Base-by-base conservation (phyloP, 2,329 filamentous ascomycete genomes). In the Colletotrichum aenigma region DNA sequence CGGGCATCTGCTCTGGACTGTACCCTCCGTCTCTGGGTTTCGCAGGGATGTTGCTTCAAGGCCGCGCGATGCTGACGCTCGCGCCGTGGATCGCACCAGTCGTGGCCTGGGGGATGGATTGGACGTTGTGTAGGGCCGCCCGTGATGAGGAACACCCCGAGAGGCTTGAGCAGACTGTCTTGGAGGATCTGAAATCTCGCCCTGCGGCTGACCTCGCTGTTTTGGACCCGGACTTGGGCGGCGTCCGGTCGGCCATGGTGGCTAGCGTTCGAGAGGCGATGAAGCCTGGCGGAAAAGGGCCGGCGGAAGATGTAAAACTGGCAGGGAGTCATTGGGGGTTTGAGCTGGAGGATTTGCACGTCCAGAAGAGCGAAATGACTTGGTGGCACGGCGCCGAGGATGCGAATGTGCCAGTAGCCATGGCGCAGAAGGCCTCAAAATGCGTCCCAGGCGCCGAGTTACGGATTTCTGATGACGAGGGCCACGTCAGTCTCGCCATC, bases 1-100 rank as follows among this genome's bases (percentile, higher is more conserved):
- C 86, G 10, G 84, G 84, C 2, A 77, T 88, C 13, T 78, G 87
- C 56, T 84, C 83, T 9, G 82, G 81, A 13, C 82, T 79, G 3
- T 80, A 81, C 12, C 83, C 82, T 4, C 87, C 84, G 83, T 79
- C 78, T 82, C 81, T 9, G 81, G 85, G 6, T 67, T 74, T 80
- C 82, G 24, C 52, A 80, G 64, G 80, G 79, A 13, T 55, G 76
- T 1, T 61, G 79, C 48, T 83, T 77, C 58, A 83, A 83, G 4
- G 55, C 65, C 4, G 77, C 24, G 48, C 76, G 5, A 13, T 81
- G 18, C 68, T 82, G 3, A 78, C 78, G 32, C 67, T 79, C 34
- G 36, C 78, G 8, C 71, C 75, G 36, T 80, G 79, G 77, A 71
- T 80, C 16, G 65, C 71, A 8, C 78, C 79, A 6, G 56, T 73